Evolutionary conservation across 2,329 filamentous ascomycete species (phyloP), one percentile per base, ranked within the genome.

Genomic region (Microdochium paspali): DNA sequence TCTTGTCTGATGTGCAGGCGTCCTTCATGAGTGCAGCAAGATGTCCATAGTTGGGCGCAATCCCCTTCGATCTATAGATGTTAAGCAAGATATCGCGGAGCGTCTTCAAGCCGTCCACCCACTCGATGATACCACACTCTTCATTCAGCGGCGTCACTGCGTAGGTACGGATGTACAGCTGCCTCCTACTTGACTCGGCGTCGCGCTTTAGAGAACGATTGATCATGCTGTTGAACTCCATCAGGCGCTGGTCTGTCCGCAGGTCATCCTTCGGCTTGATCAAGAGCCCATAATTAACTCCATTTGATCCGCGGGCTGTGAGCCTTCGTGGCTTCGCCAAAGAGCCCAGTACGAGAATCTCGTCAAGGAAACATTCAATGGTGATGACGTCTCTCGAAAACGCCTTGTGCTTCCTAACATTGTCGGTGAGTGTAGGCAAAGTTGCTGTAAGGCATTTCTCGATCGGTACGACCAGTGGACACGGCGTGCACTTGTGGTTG

Each of bases 201-300:
- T 97, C 90, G 51, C 87, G 83, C 61, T 96, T 95, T 48, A 99
- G 69, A 2, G 91, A 89, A 50, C 93, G 80, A 63, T 98, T 98
- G 71, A 98, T 97, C 80, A 97, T 93, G 43, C 85, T 83, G 63
- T 97, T 98, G 73, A 98, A 98, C 62, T 98, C 94, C 90, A 98
- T 98, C 20, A 98, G 81, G 46, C 93, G 88, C 64, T 97, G 91
- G 59, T 99, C 94, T 55, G 95, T 98, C 45, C 93, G 85, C 23
- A 99, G 77, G 63, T 99, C 94, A 62, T 98, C 93, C 64, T 97
- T 97, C 9, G 93, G 94, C 61, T 99, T 98, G 71, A 95, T 94
- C 48, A 99, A 76, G 7, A 98, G 79, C 53, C 88, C 87, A 63
- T 98, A 98, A 18, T 77, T 76, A 49, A 85, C 85, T 7, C 94